A percentile compares a stretch with the other conserved stretches of the same genome.
phyloP scores from a whole-genome alignment of 345 rosid genomes.

The Erucastrum elatum region DNA sequence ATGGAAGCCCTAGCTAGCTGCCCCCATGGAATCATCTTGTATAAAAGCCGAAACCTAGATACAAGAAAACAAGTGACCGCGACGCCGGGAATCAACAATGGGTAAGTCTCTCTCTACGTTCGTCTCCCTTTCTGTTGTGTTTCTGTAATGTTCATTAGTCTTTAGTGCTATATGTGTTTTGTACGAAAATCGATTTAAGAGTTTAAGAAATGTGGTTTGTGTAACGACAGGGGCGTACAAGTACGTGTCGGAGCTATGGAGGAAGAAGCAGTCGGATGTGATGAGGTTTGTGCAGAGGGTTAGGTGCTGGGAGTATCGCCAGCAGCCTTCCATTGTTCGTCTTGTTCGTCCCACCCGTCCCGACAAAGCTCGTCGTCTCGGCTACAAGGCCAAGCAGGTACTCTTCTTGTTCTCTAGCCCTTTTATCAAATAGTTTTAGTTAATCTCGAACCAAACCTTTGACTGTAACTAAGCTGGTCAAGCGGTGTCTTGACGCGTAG shows the following conservation, averaged over 20 bases:
- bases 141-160: neutral
- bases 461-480: constrained; percentile 19
- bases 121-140: neutral
- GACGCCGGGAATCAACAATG: constrained; percentile 39
- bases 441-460: neutral
- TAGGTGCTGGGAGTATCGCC: constrained; percentile 99
- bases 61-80: constrained; percentile 16
- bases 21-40: neutral
- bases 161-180: neutral
- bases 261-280: constrained; percentile 99
- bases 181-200: neutral
- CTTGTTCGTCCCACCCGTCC: constrained; percentile 94
- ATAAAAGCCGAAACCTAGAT: constrained; percentile 14
- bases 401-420: neutral
- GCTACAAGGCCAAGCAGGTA: constrained; percentile 99
- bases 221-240: constrained; percentile 72
- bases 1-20: constrained; percentile 25
- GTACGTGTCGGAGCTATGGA: constrained; percentile 98
- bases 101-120: constrained; percentile 10
- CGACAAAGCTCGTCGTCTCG: constrained; percentile 91
- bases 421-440: neutral
- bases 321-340: constrained; percentile 93
- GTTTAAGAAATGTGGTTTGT: neutral
- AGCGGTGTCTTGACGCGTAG: constrained; percentile 40
- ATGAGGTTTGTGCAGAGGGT: constrained; percentile 98